Evolutionary conservation across 2,329 filamentous ascomycete genomes (phyloP), one percentile per base, ranked within the genome.

Genomic region (Ascochyta rabiei): DNA sequence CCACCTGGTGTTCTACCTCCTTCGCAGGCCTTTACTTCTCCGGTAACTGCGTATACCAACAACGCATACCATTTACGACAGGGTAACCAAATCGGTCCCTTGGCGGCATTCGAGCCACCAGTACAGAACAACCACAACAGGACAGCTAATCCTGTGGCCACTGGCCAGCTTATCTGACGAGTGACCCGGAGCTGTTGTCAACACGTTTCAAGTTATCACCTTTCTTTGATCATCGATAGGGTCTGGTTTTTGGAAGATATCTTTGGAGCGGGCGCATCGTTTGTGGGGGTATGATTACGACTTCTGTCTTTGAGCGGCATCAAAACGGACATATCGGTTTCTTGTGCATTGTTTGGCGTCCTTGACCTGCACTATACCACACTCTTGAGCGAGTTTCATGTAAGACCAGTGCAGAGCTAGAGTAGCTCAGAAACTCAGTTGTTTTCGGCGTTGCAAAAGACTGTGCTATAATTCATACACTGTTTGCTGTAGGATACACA

Each of bases 141-240:
- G 35, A 61, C 61, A 6, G 58, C 66, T 53, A 71, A 61, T 38
- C 68, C 69, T 15, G 73, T 74, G 60, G 64, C 70, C 39, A 67
- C 71, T 3, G 69, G 69, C n/a, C 64, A 64, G 9, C 66, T 74
- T 8, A 74, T 74, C 28, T 74, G 47, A 54, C 16, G n/a, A 21
- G 38, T 23, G 6, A 16, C n/a, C 2, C 35, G 28, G n/a, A 21
- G 24, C 34, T 23, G 6, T 50, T 48, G 13, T 19, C 19, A n/a
- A 37, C 15, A 13, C 5, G 12, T 6, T 38, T 21, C 33, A 8
- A 9, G 8, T 24, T 13, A 44, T 43, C 30, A 31, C 19, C 34
- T 56, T 46, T 12, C 34, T 53, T 61, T 48, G 42, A 15, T 21
- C 41, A 21, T 38, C 41, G 13, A 19, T 45, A 49, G 45, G 38